Base-by-base conservation (phyloP, 441 rosid species). In the Metrosideros polymorpha region DNA sequence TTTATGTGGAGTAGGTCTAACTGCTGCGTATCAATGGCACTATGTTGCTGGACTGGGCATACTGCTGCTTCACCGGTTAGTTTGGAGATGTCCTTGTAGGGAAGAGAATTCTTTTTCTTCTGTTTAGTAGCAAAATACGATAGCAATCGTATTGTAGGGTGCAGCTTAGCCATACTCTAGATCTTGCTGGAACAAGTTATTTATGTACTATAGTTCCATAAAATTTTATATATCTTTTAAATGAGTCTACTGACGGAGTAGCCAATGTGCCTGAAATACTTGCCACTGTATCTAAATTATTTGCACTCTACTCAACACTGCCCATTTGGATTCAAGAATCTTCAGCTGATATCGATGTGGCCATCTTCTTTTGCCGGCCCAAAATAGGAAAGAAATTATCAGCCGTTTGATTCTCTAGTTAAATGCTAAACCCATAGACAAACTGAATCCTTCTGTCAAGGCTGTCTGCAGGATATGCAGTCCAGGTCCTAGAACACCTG, bases 1-100 rank as follows among this genome's bases (percentile, higher is more conserved):
- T 96, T 55, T 95, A 94, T 84, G 97, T 96, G 76, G 92, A 93
- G 57, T 95, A 92, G 91, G 77, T 87, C 47, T 66, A 82, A 85
- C 83, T 71, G 27, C 35, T 27, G 66, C 77, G 61, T 22, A 71
- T 55, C 30, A 75, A 82, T 42, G 39, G 85, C 82, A 66, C n/a
- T 47, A 77, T 84, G 79, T 43, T 88, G 71, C 47, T 25, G 52
- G 84, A 54, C 76, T 57, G 9, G 43, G 86, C 83, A 30, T 61
- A 55, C 85, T 84, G 84, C 76, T 57, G 59, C 43, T 63, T 57
- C 85, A 45, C 90, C 52, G 94, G 93, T 93, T 87, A 84, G 92
- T 86, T 85, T 86, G 27, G 59, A 15, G 84, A 52, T 3, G n/a
- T 83, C 45, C 17, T 83, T 52, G 14, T 39, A 12, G n/a, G 79